A percentile compares a stretch with the other conserved stretches of the same genome.
Conservation (phyloP, 2,329 filamentous ascomycete species). For the Corinectria fuckeliana region DNA sequence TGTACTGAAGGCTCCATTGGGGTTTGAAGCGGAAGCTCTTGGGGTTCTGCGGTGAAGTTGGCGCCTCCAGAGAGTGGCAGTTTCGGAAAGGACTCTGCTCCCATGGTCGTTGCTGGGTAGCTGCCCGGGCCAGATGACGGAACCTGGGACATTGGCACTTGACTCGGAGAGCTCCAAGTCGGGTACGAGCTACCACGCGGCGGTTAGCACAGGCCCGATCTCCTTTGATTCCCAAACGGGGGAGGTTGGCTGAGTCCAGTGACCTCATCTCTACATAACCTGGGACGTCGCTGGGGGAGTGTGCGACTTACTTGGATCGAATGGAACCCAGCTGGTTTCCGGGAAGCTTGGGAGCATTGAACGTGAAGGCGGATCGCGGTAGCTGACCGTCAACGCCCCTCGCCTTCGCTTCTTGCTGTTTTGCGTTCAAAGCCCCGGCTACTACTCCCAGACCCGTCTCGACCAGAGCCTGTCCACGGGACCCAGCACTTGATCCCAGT, state of each 20-base stretch:
- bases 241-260: not conserved
- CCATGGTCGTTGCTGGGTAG: constrained; percentile 60
- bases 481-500: constrained; percentile 76
- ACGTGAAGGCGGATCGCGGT: constrained; percentile 64
- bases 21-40: constrained; percentile 60
- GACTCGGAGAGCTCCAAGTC: constrained; percentile 57
- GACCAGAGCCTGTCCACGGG: constrained; percentile 77
- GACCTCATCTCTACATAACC: not conserved
- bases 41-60: constrained; percentile 57
- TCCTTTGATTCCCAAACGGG: not conserved
- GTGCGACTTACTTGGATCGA: constrained; percentile 63
- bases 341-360: constrained; percentile 63
- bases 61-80: constrained; percentile 56
- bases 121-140: constrained; percentile 52
- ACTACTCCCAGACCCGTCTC: constrained; percentile 68
- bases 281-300: not conserved
- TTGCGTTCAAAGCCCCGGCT: constrained; percentile 60
- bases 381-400: constrained; percentile 60
- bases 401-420: constrained; percentile 61
- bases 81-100: constrained; percentile 60
- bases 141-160: constrained; percentile 56
- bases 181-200: constrained; percentile 59
- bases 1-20: constrained; percentile 60
- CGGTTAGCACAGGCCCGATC: constrained; percentile 35
- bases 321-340: constrained; percentile 59